Base-by-base conservation (phyloP, 208 protist genomes). In the Acanthamoeba triangularis region DNA sequence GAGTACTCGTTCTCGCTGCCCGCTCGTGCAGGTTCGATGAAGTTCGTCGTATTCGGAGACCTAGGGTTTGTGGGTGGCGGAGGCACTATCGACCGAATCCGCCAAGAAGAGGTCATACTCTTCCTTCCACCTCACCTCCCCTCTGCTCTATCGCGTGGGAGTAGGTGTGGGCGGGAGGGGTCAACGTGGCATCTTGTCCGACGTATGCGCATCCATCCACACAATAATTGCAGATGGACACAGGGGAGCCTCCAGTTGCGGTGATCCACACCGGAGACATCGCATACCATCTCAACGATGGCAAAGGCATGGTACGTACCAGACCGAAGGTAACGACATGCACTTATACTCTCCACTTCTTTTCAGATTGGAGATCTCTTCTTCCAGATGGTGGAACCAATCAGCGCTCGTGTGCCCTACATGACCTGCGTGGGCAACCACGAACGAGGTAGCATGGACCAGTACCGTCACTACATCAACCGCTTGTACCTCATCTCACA, bases 351-450 rank as follows among this genome's bases (percentile, higher is more conserved):
- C 52, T 18, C 67, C 13, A 76, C n/a, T 76, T 14, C 30, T 23
- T 7, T 14, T 20, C 67, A 41, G 30, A 4, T n/a, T 14, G 74
- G 74, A 82, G 74, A 82, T 28, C 20, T 52, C 25, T 82, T 44
- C 74, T 30, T 82, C 18, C 37, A 82, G n/a, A 23, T 52, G 25
- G 0, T 82, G 23, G 37, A 82, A n/a, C 74, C 74, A 8, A 23
- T 82, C 44, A 49, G 16, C 7, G 74, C 74, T 30, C 11, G 37
- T 3, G 33, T 82, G 7, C 74, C 74, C 44, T 82, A 82, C 74
- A 82, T 82, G 74, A 44, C 74, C 30, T 44, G 74, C 74, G 44
- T 82, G 20, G 74, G 74, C 33, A 82, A 82, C 44, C 74, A 82
- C 25, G 74, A 67, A 25, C 61, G 61, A 14, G 61, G 61, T 10